Evolutionary conservation across 805 yeast genomes (phyloP).

Genomic region (Yarrowia bubula): DNA sequence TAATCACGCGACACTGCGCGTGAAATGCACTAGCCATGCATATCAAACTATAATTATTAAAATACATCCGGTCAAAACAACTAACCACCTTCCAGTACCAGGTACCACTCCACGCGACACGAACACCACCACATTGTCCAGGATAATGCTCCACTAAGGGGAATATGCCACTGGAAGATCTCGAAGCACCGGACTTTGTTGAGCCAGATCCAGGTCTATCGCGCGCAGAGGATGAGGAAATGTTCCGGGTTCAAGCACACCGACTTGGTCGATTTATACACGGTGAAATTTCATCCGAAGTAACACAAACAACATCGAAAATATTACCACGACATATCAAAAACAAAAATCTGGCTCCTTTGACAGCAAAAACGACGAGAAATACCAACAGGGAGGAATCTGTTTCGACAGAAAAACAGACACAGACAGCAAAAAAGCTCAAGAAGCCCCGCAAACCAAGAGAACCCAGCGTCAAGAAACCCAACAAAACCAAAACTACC

Average conservation of each 20-base stretch:
- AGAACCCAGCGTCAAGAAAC: background rate
- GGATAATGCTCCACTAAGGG: background rate
- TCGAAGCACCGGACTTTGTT: background rate
- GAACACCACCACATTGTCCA: no score
- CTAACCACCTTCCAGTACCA: no score
- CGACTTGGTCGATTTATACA: background rate
- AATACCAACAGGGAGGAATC: no score
- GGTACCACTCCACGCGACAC: background rate
- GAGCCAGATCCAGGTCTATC: constrained; percentile 13
- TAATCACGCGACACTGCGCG: no score
- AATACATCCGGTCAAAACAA: no score
- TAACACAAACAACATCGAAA: no score
- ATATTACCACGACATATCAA: background rate
- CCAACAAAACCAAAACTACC: background rate
- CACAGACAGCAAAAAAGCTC: background rate
- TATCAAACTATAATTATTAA: background rate
- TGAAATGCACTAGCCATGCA: background rate
- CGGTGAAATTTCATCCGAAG: background rate
- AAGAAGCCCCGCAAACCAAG: background rate
- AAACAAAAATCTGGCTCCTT: no score
- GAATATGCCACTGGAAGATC: constrained; percentile 1
- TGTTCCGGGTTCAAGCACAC: background rate
- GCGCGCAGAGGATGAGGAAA: constrained; percentile 12
- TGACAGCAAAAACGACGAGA: background rate
- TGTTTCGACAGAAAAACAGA: background rate